A percentile compares a stretch with the other conserved stretches of the same genome.
Conservation (phyloP, 225 moss, liverwort and hornwort species). For the Pleurozium schreberi region DNA sequence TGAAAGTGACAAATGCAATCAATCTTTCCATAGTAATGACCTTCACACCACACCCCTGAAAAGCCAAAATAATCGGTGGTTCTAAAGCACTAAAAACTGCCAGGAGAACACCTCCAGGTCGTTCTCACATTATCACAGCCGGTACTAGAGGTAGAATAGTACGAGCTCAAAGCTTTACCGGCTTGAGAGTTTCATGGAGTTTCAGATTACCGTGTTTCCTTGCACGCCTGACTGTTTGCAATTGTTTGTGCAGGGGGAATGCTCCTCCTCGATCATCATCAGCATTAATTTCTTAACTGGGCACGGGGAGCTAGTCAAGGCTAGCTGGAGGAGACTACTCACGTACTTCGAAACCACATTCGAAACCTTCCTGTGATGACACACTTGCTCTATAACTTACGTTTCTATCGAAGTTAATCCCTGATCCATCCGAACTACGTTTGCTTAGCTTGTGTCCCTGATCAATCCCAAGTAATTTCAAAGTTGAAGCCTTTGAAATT, state of each 20-base stretch:
- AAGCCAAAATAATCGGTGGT: not conserved
- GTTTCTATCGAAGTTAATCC: not conserved
- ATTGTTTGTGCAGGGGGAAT: too few species aligned
- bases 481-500: too few species aligned
- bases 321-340: too few species aligned
- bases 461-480: not conserved
- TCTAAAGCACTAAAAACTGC: not conserved
- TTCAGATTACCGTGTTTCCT: not conserved
- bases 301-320: too few species aligned
- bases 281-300: too few species aligned
- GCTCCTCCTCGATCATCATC: not conserved
- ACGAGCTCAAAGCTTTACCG: not conserved
- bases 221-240: not conserved
- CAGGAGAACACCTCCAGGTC: not conserved
- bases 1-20: not conserved
- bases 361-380: not conserved
- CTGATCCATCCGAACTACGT: not conserved
- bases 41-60: not conserved
- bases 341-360: not conserved
- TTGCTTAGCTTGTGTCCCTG: not conserved
- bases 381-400: not conserved
- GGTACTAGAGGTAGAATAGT: too few species aligned
- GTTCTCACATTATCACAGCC: not conserved
- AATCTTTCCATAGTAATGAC: not conserved
- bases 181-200: not conserved